Evolutionary conservation across 2,329 filamentous ascomycete species (phyloP).

Genomic region (Fusarium torreyae): DNA sequence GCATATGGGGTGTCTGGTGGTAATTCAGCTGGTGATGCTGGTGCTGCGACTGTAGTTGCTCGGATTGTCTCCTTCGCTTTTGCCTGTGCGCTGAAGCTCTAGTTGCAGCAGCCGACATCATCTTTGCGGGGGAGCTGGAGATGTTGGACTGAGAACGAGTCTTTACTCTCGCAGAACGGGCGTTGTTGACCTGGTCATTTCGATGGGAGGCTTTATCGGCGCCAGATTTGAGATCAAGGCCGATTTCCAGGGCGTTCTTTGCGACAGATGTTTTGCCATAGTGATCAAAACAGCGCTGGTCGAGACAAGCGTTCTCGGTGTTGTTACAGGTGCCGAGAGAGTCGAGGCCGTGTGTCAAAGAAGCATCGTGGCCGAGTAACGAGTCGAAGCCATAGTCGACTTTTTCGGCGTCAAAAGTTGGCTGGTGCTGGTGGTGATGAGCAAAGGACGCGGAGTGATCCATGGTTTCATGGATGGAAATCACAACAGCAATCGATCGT

Average conservation of each 20-base stretch:
- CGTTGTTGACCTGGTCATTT: conserved; percentile 19
- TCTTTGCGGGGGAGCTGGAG: conserved; percentile 27
- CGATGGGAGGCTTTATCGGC: conserved; percentile 5
- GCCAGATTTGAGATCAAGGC: conserved; percentile 36
- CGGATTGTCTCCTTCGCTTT: conserved; percentile 38
- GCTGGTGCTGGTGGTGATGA: conserved; percentile 41
- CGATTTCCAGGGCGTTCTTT: conserved; percentile 31
- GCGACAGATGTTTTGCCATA: conserved; percentile 39
- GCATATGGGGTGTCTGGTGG: conserved; percentile 32
- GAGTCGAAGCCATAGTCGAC: conserved; percentile 54
- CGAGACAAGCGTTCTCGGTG: conserved; percentile 54
- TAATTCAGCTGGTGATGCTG: conserved; percentile 29
- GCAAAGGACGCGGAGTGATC: conserved; percentile 44
- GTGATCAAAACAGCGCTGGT: conserved; percentile 49
- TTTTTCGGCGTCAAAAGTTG: conserved; percentile 43
- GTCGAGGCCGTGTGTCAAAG: conserved; percentile 48
- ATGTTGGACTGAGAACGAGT: conserved; percentile 28
- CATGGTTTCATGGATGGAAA: conserved; percentile 34
- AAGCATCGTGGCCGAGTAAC: conserved; percentile 46
- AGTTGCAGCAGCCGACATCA: conserved; percentile 20
- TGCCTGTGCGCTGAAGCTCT: conserved; percentile 37
- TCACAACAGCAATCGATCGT: conserved; percentile 24
- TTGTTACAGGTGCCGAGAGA: conserved; percentile 51
- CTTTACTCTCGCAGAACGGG: conserved; percentile 24
- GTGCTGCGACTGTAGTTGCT: conserved; percentile 22